phyloP scores from a whole-genome alignment of 2,329 filamentous ascomycete species.

The Onygenales sp. region DNA sequence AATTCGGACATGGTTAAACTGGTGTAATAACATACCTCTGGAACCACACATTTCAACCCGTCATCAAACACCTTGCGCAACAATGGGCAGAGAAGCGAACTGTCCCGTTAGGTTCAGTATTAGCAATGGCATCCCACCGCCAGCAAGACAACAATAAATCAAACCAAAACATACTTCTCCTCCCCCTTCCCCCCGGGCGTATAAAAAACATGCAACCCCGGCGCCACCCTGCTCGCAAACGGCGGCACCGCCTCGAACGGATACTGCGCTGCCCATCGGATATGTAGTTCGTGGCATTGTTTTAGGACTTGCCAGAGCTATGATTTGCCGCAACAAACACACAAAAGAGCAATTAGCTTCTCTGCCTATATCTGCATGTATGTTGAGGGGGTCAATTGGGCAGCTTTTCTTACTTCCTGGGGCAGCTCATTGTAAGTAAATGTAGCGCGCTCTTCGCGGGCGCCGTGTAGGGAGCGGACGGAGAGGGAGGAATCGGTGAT shows the following conservation, averaged over 20 bases:
- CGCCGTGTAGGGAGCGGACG: conserved; percentile 53
- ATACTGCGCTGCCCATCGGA: conserved; percentile 62
- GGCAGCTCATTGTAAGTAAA: conserved; percentile 66
- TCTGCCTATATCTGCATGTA: background rate
- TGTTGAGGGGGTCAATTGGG: background rate
- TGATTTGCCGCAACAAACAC: background rate
- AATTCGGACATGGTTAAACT: background rate
- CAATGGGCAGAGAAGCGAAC: conserved; percentile 46
- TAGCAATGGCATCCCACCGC: background rate
- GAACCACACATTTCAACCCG: conserved; percentile 45
- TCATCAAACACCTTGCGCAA: conserved; percentile 49
- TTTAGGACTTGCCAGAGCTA: conserved; percentile 54
- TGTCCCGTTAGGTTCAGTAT: conserved; percentile 16
- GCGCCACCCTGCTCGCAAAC: conserved; percentile 63
- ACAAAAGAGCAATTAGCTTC: background rate
- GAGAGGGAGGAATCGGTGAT: conserved; percentile 46
- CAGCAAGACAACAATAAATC: background rate
- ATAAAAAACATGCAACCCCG: conserved; percentile 74
- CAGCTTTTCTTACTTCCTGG: conserved; percentile 39
- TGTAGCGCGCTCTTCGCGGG: conserved; percentile 71
- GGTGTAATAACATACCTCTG: conserved; percentile 29
- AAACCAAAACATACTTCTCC: conserved; percentile 21
- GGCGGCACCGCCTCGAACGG: conserved; percentile 55
- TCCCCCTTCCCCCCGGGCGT: conserved; percentile 43
- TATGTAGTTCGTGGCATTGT: conserved; percentile 60